These are phyloP conservation scores for Gossypium aridum DNA, from an alignment of 441 rosid genomes.

Conservation along the genomic window DNA sequence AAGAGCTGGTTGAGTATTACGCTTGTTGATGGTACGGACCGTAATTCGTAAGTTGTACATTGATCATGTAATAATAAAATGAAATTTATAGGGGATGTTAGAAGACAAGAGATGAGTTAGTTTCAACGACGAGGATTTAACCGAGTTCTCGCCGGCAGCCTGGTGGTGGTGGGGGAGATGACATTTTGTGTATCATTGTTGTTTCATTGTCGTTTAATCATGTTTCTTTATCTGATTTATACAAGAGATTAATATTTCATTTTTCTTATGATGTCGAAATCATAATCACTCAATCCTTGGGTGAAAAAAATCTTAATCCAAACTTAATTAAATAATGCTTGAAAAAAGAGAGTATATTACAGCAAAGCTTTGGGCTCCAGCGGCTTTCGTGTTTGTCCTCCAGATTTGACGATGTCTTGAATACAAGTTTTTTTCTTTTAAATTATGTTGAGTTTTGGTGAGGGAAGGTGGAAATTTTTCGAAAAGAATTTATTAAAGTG, in stretches of 20 bases:
- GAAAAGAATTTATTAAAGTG: background rate
- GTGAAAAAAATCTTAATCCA: background rate
- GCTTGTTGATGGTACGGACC: slow-evolving; percentile 35
- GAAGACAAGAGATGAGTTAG: background rate
- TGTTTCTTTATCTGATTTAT: background rate
- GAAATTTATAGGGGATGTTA: slow-evolving; percentile 10
- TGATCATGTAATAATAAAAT: slow-evolving; percentile 11
- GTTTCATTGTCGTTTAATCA: background rate
- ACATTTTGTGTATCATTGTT: slow-evolving; percentile 1
- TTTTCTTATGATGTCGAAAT: background rate
- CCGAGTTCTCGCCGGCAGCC: slow-evolving; percentile 20
- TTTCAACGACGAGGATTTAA: slow-evolving; percentile 15
- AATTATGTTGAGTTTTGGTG: background rate
- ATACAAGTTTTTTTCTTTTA: background rate
- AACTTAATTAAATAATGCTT: background rate
- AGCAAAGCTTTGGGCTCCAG: slow-evolving; percentile 11
- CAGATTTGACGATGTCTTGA: background rate
- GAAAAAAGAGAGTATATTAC: background rate
- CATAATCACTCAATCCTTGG: background rate
- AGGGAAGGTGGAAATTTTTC: background rate
- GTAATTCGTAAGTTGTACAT: slow-evolving; percentile 2
- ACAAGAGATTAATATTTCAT: slow-evolving; percentile 5
- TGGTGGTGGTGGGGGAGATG: slow-evolving; percentile 2
- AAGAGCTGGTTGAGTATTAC: slow-evolving; percentile 76
- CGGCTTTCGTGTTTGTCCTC: background rate